Evolutionary conservation across 805 yeast genomes (phyloP), one percentile per base, ranked within the genome.

Genomic region (Kuraishia floccosa): DNA sequence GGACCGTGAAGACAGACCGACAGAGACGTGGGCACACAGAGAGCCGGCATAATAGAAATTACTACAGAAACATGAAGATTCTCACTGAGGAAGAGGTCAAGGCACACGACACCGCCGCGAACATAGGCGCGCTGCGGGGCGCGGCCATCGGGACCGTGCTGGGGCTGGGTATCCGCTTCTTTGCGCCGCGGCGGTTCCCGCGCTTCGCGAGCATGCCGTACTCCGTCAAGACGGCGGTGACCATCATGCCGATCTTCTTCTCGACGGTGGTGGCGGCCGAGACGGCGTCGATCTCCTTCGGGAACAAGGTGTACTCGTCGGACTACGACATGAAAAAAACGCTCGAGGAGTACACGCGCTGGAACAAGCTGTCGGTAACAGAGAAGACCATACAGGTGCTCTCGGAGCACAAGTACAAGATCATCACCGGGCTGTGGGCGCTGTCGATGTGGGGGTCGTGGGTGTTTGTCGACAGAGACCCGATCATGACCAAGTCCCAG

Each of bases 391-490:
- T 73, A 27, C 70, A 70, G 33, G 48, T 60, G 25, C 52, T 70
- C 19, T 56, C 67, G 26, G 67, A 60, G 33, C 60, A 75, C 57
- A 79, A 76, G 50, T 81, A 80, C 52, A 66, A 68, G 48, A 65
- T 79, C 40, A 74, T 82, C 40, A 68, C 76, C 14, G 76, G 72
- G 34, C 67, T 79, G 6, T 82, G 94, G 94, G 86, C 83, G 4
- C 80, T 73, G 15, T 76, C 89, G 3, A 55, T 82, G 60, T 81
- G 66, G 41, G 94, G 86, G 1, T 78, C 93, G 4, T 84, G 89
- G 84, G 69, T 56, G 28, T 45, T 60, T 27, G 84, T 81, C 31
- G 76, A 81, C 57, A 70, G 67, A 42, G 94, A 84, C 51, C 76
- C 74, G 39, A 60, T 75, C 49, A 68, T 84, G 78, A 70, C 83